Evolutionary conservation across 768 basidiomycete genomes (phyloP).

Genomic region (Tephrocybe sp.): DNA sequence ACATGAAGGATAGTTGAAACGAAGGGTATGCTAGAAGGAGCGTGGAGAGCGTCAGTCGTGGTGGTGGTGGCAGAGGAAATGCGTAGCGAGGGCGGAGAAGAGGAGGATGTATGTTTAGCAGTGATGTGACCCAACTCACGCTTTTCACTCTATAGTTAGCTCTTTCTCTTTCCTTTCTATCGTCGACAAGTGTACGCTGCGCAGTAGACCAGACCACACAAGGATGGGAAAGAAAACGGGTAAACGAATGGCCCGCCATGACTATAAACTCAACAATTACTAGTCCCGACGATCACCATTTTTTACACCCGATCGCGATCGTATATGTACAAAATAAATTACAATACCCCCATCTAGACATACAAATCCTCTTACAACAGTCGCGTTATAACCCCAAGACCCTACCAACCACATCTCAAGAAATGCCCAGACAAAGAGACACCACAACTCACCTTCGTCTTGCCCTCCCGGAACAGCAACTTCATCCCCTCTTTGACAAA

Average conservation of each 20-base stretch:
- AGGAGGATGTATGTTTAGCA: constrained; percentile 2
- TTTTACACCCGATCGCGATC: neutral
- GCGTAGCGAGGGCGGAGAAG: constrained; percentile 1
- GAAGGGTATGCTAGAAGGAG: constrained; percentile 7
- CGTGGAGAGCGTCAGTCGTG: constrained; percentile 4
- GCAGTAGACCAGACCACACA: constrained; percentile 7
- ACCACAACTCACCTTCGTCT: constrained; percentile 80
- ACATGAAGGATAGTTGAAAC: constrained; percentile 8
- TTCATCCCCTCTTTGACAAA: constrained; percentile 93
- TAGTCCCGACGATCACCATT: constrained; percentile 6
- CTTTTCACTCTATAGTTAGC: constrained; percentile 1
- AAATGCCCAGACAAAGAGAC: neutral
- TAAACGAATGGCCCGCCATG: neutral
- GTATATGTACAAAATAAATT: constrained; percentile 1
- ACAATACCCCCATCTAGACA: neutral
- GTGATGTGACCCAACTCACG: constrained; percentile 11
- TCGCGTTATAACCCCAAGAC: constrained; percentile 73
- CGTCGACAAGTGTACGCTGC: neutral
- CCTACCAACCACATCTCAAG: constrained; percentile 40
- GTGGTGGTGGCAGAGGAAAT: constrained; percentile 2
- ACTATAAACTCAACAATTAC: constrained; percentile 6
- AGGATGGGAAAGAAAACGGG: neutral
- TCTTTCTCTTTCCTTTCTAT: neutral
- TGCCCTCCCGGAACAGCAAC: constrained; percentile 90
- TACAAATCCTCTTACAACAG: constrained; percentile 41